Evolutionary conservation across 2,329 filamentous ascomycete genomes (phyloP).

Genomic region (Raffaelea arxii): DNA sequence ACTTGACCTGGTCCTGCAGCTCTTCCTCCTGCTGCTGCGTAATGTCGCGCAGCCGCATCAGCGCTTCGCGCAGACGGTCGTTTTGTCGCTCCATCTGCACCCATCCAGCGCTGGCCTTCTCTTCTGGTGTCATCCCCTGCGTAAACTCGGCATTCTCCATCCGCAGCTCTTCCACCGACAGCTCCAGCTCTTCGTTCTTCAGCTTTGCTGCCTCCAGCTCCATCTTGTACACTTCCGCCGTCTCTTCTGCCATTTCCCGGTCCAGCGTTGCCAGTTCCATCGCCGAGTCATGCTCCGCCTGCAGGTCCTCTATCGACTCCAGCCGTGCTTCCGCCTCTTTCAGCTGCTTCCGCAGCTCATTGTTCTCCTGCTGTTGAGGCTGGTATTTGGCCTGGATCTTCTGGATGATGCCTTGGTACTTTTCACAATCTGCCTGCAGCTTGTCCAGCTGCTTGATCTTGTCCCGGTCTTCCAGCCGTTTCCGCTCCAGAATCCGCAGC

Average conservation of each 20-base stretch:
- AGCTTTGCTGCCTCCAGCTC: slow-evolving; percentile 70
- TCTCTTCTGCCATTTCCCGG: slow-evolving; percentile 93
- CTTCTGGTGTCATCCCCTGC: slow-evolving; percentile 79
- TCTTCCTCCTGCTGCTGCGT: slow-evolving; percentile 79
- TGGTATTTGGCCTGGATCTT: slow-evolving; percentile 87
- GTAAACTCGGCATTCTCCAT: slow-evolving; percentile 81
- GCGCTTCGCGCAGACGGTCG: slow-evolving; percentile 74
- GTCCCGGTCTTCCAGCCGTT: slow-evolving; percentile 75
- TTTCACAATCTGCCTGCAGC: slow-evolving; percentile 65
- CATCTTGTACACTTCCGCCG: slow-evolving; percentile 68
- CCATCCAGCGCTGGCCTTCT: slow-evolving; percentile 79
- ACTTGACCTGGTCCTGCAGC: slow-evolving; percentile 62
- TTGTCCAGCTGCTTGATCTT: slow-evolving; percentile 71
- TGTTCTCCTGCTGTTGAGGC: slow-evolving; percentile 70
- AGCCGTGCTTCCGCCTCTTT: slow-evolving; percentile 65
- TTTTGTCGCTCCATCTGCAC: slow-evolving; percentile 87
- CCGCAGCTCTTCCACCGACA: slow-evolving; percentile 77
- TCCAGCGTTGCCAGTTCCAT: slow-evolving; percentile 84
- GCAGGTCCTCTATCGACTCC: slow-evolving; percentile 59
- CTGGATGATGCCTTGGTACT: slow-evolving; percentile 76
- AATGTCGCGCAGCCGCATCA: slow-evolving; percentile 76
- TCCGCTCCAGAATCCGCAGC: slow-evolving; percentile 77
- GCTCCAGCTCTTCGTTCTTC: slow-evolving; percentile 71
- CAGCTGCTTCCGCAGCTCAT: slow-evolving; percentile 64
- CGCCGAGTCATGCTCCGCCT: slow-evolving; percentile 76